Percentiles rank a stretch among this genome's conserved stretches.
Conservation (phyloP, 768 basidiomycete species). For the Holtermannia corniformis region DNA sequence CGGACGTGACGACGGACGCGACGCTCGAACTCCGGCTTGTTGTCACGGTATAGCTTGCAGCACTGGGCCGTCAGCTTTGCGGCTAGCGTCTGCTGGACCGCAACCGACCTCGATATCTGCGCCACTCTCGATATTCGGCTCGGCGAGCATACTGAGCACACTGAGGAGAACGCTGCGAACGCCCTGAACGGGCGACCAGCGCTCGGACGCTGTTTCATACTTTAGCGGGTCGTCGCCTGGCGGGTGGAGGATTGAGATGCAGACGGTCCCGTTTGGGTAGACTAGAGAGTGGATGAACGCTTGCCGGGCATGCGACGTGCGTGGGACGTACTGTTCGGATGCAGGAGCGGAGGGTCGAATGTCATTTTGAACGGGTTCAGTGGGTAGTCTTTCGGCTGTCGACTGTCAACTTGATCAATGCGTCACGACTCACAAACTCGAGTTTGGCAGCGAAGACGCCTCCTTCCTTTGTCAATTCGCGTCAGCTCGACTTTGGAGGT, state of each 20-base stretch:
- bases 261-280: conserved; percentile 91
- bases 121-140: conserved; percentile 94
- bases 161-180: conserved; percentile 65
- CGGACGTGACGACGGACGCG: conserved; percentile 71
- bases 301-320: not conserved
- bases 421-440: conserved; percentile 62
- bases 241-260: conserved; percentile 92
- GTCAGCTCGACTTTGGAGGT: not conserved
- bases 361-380: conserved; percentile 99
- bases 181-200: conserved; percentile 98
- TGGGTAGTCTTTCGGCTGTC: conserved; percentile 83
- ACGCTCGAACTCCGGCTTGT: conserved; percentile 78
- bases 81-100: not conserved
- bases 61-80: conserved; percentile 50
- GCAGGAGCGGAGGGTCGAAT: conserved; percentile 93
- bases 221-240: conserved; percentile 56
- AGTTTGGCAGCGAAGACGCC: conserved; percentile 87
- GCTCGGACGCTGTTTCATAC: conserved; percentile 90
- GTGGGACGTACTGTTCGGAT: conserved; percentile 76
- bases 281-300: conserved; percentile 48
- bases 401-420: not conserved
- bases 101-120: conserved; percentile 63
- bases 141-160: conserved; percentile 20
- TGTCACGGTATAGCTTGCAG: conserved; percentile 90
- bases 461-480: conserved; percentile 58